A percentile compares a stretch with the other conserved stretches of the same genome.
Conservation (phyloP, 768 basidiomycete genomes). For the Pleurotus cornucopiae region DNA sequence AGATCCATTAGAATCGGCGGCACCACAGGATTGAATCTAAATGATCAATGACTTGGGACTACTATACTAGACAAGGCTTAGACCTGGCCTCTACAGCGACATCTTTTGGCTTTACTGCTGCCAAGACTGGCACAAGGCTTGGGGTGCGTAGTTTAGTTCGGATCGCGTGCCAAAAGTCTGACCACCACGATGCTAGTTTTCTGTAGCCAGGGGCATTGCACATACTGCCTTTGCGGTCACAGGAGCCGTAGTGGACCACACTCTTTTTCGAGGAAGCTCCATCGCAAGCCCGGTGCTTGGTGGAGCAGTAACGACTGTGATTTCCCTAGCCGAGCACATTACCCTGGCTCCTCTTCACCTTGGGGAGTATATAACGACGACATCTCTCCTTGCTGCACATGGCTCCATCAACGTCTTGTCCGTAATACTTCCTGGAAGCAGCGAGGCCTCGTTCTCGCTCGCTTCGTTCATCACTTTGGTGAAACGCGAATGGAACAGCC, state of each 20-base stretch:
- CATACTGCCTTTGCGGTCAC: constrained; percentile 55
- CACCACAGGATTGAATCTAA: too few relatives aligned
- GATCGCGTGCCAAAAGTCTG: background rate
- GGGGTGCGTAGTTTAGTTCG: constrained; percentile 44
- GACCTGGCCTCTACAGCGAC: constrained; percentile 64
- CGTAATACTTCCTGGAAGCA: constrained; percentile 68
- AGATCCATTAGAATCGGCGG: too few relatives aligned
- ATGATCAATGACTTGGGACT: constrained; percentile 41
- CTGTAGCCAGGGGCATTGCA: constrained; percentile 58
- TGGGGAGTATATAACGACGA: constrained; percentile 72
- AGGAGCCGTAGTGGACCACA: constrained; percentile 57
- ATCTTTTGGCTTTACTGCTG: constrained; percentile 63
- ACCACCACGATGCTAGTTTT: constrained; percentile 43
- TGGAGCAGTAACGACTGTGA: constrained; percentile 52
- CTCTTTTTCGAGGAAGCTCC: constrained; percentile 58
- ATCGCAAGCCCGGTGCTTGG: constrained; percentile 57
- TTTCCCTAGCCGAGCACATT: constrained; percentile 66
- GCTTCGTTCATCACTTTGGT: constrained; percentile 78
- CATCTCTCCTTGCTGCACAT: constrained; percentile 69
- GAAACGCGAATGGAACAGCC: constrained; percentile 69
- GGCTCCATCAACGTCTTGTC: constrained; percentile 73
- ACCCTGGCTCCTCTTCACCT: constrained; percentile 73
- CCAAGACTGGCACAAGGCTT: constrained; percentile 62
- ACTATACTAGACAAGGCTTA: constrained; percentile 52
- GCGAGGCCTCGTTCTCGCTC: constrained; percentile 78